phyloP scores from a whole-genome alignment of 345 rosid species.

The Aquilaria sinensis region DNA sequence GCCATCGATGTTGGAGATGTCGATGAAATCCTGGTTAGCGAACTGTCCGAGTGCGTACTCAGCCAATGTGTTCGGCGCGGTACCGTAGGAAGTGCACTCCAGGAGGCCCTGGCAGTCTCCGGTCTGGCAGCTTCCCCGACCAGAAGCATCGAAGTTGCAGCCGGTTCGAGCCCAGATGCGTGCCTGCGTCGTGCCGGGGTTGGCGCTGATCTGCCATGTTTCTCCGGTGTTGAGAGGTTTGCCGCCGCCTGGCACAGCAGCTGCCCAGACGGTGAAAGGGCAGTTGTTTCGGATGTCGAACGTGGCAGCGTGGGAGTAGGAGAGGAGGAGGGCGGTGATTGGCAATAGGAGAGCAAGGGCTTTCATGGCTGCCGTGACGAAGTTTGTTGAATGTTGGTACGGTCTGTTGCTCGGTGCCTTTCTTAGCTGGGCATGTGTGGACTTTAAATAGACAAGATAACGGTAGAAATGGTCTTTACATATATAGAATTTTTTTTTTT shows the following conservation, averaged over 20 bases:
- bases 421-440: too few species aligned
- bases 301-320: not conserved
- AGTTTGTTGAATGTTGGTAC: too few species aligned
- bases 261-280: constrained; percentile 3
- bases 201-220: not conserved
- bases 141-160: constrained; percentile 11
- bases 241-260: constrained; percentile 2
- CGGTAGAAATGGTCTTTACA: too few species aligned
- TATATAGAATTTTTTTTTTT: too few species aligned
- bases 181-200: not conserved
- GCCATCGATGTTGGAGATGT: too few species aligned
- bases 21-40: constrained; percentile 18
- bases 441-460: too few species aligned
- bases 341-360: too few species aligned
- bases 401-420: too few species aligned
- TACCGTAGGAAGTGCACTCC: too few species aligned
- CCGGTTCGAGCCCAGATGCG: constrained; percentile 15
- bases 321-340: not conserved
- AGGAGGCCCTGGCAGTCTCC: too few species aligned
- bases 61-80: constrained; percentile 26
- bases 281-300: constrained; percentile 10
- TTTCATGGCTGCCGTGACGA: too few species aligned
- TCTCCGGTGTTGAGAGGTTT: too few species aligned
- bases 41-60: constrained; percentile 20
- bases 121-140: constrained; percentile 15